Percentiles rank a stretch among this genome's conserved stretches.
Evolutionary conservation across 2,329 filamentous ascomycete species (phyloP).

Genomic region (Coniochaeta sp.): DNA sequence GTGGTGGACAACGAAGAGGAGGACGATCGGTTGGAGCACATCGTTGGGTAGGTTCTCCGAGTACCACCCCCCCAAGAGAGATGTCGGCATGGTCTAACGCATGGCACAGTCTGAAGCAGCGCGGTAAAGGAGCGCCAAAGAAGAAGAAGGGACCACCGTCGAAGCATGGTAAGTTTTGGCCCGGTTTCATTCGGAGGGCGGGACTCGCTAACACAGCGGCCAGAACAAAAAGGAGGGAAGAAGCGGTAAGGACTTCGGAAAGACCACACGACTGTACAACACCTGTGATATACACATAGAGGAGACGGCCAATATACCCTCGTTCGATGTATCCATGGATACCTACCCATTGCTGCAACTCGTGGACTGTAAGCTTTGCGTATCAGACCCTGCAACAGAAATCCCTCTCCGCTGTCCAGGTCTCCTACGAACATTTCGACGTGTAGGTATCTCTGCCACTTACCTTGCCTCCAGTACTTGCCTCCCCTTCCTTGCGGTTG

Average conservation of each 20-base stretch:
- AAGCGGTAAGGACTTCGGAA: slow-evolving; percentile 2
- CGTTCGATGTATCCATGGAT: no score
- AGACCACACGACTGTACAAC: background rate
- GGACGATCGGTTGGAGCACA: slow-evolving; percentile 70
- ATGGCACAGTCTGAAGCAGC: slow-evolving; percentile 54
- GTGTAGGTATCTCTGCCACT: background rate
- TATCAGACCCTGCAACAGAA: background rate
- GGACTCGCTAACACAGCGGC: background rate
- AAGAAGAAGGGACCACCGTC: slow-evolving; percentile 65
- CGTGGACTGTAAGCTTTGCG: background rate
- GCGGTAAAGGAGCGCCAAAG: slow-evolving; percentile 83
- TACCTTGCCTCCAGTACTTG: no score
- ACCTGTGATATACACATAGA: slow-evolving; percentile 1
- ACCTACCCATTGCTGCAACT: no score
- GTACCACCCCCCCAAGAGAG: background rate
- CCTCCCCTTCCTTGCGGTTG: no score
- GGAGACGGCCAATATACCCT: slow-evolving; percentile 1
- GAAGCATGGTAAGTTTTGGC: slow-evolving; percentile 16
- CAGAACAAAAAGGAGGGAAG: slow-evolving; percentile 26
- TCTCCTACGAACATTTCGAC: background rate
- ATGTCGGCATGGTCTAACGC: slow-evolving; percentile 7
- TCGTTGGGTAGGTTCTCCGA: slow-evolving; percentile 48
- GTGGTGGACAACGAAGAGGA: slow-evolving; percentile 69
- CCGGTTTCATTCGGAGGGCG: background rate
- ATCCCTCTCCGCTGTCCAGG: background rate